Conservation (phyloP, 129 eudicot species). For the Saussurea involucrata region DNA sequence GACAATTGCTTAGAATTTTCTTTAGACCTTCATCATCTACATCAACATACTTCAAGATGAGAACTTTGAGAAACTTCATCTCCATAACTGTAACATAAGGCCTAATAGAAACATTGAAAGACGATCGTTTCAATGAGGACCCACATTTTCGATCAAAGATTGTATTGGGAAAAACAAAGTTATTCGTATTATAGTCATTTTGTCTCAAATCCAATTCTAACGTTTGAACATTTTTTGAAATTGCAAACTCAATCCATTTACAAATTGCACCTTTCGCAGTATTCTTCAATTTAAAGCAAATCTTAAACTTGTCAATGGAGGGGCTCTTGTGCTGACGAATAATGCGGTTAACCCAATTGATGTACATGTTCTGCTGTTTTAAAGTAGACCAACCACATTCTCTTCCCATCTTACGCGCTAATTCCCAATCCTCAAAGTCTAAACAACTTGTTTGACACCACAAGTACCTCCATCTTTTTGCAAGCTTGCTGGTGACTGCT, state of each 20-base stretch:
- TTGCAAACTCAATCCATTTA: constrained; percentile 42
- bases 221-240: constrained; percentile 25
- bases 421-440: constrained; percentile 29
- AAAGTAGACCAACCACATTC: no score
- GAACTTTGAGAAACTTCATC: constrained; percentile 23
- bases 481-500: constrained; percentile 26
- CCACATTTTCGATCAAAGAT: constrained; percentile 1
- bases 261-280: constrained; percentile 9
- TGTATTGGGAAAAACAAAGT: constrained; percentile 19
- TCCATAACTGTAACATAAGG: background rate
- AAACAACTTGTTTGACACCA: constrained; percentile 25
- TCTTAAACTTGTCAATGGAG: constrained; percentile 17
- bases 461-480: constrained; percentile 31
- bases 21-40: constrained; percentile 29
- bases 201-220: constrained; percentile 36
- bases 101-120: background rate
- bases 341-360: constrained; percentile 39
- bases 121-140: background rate
- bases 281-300: constrained; percentile 29
- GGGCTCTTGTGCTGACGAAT: constrained; percentile 20
- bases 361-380: constrained; percentile 11
- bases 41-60: constrained; percentile 34
- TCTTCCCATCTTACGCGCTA: background rate
- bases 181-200: constrained; percentile 1
- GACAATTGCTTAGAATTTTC: constrained; percentile 19